Percentiles rank a stretch among this genome's conserved stretches.
Evolutionary conservation across 2,329 filamentous ascomycete genomes (phyloP).

Genomic region (Neoscytalidium dimidiatum): DNA sequence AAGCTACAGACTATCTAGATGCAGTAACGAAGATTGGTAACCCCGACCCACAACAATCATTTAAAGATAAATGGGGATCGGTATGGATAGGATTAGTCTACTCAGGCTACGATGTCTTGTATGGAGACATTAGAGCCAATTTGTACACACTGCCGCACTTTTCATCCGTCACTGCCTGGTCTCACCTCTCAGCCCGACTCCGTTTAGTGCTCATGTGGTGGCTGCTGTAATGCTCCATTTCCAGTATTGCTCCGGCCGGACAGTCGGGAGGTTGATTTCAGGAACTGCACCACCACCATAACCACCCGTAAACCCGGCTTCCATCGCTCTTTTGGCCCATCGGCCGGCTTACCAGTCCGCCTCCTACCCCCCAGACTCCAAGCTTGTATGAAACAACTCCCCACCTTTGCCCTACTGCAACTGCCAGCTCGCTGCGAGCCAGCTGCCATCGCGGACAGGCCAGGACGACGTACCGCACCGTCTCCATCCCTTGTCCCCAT

Average conservation of each 20-base stretch:
- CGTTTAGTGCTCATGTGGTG: not conserved
- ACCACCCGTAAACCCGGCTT: slow-evolving; percentile 60
- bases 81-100: not conserved
- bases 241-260: not conserved
- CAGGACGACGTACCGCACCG: not conserved
- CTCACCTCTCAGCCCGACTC: not conserved
- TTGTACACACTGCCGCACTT: too few species aligned
- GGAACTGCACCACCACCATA: slow-evolving; percentile 14
- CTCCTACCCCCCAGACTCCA: slow-evolving; percentile 70
- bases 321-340: slow-evolving; percentile 67
- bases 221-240: not conserved
- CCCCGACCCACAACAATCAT: too few species aligned
- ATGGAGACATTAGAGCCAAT: not conserved
- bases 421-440: not conserved
- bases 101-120: not conserved
- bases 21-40: too few species aligned
- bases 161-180: too few species aligned
- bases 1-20: too few species aligned
- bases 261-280: not conserved
- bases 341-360: slow-evolving; percentile 71
- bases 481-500: too few species aligned
- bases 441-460: not conserved
- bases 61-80: too few species aligned
- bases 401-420: not conserved
- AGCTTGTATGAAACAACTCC: slow-evolving; percentile 49